Evolutionary conservation across 1,284 basidiomycete genomes (phyloP).

Genomic region (Cryptococcus sp.): DNA sequence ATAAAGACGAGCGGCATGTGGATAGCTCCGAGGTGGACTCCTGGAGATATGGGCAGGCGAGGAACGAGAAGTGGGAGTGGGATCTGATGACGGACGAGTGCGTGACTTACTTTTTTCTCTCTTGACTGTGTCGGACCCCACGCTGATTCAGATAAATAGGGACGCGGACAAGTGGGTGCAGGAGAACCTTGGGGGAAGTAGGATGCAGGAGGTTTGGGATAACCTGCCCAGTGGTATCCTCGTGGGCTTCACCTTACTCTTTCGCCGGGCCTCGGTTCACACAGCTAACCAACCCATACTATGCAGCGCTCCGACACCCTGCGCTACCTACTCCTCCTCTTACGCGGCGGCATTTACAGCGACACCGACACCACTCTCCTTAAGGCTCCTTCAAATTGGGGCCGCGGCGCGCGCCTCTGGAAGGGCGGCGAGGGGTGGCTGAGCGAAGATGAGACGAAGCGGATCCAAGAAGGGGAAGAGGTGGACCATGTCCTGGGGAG

Average conservation of each 20-base stretch:
- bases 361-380: conserved; percentile 49
- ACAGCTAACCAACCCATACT: not conserved
- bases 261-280: no score
- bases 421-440: conserved; percentile 43
- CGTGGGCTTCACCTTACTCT: no score
- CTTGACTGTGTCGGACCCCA: not conserved
- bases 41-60: conserved; percentile 33
- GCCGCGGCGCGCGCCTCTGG: conserved; percentile 28
- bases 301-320: conserved; percentile 21
- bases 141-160: conserved; percentile 15
- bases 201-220: conserved; percentile 38
- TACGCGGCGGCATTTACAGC: conserved; percentile 49
- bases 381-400: conserved; percentile 41
- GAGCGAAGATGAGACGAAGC: conserved; percentile 10
- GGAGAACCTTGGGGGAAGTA: conserved; percentile 22
- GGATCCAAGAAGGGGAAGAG: conserved; percentile 24
- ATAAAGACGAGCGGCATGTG: conserved; percentile 27
- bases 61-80: conserved; percentile 45
- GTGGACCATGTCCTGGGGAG: conserved; percentile 28
- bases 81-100: conserved; percentile 38
- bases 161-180: conserved; percentile 32
- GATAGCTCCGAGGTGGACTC: conserved; percentile 19
- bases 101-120: conserved; percentile 8
- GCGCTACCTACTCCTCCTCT: conserved; percentile 46
- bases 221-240: conserved; percentile 44